Conservation (phyloP, 805 yeast species). For the Kuraishia cidri region DNA sequence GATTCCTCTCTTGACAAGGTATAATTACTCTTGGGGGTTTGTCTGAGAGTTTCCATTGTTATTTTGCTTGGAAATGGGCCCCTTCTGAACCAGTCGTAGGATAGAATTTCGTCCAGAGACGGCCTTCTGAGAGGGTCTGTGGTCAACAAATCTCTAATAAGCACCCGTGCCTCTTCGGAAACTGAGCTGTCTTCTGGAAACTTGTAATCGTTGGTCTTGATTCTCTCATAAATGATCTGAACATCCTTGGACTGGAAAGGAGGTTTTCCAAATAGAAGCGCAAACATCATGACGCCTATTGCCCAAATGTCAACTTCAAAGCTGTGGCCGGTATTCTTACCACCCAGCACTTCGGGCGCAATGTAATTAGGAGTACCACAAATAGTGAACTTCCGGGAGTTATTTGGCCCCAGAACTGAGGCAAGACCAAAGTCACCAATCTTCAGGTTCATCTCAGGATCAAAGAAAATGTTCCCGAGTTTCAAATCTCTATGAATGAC, state of each 20-base stretch:
- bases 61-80: slow-evolving; percentile 76
- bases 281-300: slow-evolving; percentile 92
- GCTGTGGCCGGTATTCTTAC: slow-evolving; percentile 82
- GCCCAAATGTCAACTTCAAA: slow-evolving; percentile 98
- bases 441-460: slow-evolving; percentile 87
- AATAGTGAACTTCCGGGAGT: slow-evolving; percentile 80
- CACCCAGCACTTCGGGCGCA: slow-evolving; percentile 94
- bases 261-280: slow-evolving; percentile 88
- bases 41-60: slow-evolving; percentile 51
- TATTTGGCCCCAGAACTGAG: slow-evolving; percentile 69
- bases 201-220: slow-evolving; percentile 68
- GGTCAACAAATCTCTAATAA: slow-evolving; percentile 66
- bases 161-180: slow-evolving; percentile 61
- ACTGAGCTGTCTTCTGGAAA: slow-evolving; percentile 60
- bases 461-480: slow-evolving; percentile 92
- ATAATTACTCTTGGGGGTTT: slow-evolving; percentile 49
- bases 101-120: slow-evolving; percentile 65
- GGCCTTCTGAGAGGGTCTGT: slow-evolving; percentile 81
- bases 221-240: slow-evolving; percentile 84
- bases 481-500: slow-evolving; percentile 95
- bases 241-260: slow-evolving; percentile 98
- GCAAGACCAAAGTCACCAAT: slow-evolving; percentile 98
- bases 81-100: slow-evolving; percentile 72
- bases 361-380: slow-evolving; percentile 99
- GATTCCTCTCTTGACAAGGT: slow-evolving; percentile 54